A percentile compares a stretch with the other conserved stretches of the same genome.
Conservation (phyloP, 495 filamentous ascomycete species). For the Annulohypoxylon nitens region DNA sequence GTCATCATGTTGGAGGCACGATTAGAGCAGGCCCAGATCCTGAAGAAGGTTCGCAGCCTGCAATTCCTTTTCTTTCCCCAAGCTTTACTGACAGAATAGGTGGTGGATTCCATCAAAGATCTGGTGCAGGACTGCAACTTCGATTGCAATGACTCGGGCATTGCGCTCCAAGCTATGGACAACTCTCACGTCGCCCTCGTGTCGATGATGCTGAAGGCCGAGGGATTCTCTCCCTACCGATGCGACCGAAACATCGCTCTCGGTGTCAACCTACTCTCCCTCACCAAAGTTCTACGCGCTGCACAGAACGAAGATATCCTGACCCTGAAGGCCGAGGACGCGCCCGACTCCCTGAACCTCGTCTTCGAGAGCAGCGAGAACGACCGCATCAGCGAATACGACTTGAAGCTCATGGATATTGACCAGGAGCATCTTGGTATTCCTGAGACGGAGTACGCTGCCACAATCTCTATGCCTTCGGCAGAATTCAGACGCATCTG, state of each 20-base stretch:
- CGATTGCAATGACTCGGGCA: conserved; percentile 99
- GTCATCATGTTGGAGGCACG: conserved; percentile 89
- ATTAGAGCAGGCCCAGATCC: conserved; percentile 90
- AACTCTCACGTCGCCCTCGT: conserved; percentile 99
- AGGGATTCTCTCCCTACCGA: conserved; percentile 95
- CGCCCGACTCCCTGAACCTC: conserved; percentile 93
- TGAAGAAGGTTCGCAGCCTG: conserved; percentile 83
- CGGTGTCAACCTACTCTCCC: conserved; percentile 94
- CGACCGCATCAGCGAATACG: conserved; percentile 96
- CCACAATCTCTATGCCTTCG: conserved; percentile 89
- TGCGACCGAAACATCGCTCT: conserved; percentile 99
- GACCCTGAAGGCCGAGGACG: conserved; percentile 96
- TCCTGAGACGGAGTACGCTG: conserved; percentile 96
- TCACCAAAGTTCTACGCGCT: conserved; percentile 96
- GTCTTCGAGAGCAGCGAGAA: conserved; percentile 92
- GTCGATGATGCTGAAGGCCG: conserved; percentile 97
- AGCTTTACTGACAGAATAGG: conserved; percentile 63
- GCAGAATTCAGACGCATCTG: conserved; percentile 95
- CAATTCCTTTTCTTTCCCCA: not conserved
- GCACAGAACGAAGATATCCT: conserved; percentile 96
- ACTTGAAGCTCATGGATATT: conserved; percentile 99
- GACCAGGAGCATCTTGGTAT: conserved; percentile 99
- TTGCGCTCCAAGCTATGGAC: conserved; percentile 99
- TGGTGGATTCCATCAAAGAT: conserved; percentile 99
- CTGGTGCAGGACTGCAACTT: conserved; percentile 99